Evolutionary conservation across 176 grass and related monocot species (phyloP), one percentile per base, ranked within the genome.

Genomic region (Triticum urartu): DNA sequence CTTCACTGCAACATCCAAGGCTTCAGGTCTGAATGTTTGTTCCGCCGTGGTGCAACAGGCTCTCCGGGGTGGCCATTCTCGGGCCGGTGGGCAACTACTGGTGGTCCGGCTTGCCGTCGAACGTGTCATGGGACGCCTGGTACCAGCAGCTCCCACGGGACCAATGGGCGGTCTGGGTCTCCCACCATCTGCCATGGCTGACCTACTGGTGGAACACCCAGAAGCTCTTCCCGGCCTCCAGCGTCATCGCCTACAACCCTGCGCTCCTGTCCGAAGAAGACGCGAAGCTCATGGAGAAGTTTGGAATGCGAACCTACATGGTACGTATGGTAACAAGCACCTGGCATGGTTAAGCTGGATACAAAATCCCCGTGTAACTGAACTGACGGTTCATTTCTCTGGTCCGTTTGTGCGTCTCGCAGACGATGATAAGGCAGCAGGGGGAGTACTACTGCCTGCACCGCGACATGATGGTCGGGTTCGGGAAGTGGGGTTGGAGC

Each of bases 161-260:
- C 5, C 80, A 89, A 47, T 95, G 85, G 89, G 89, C 90, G 1
- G 87, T 93, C n/a, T 76, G 93, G 78, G 84, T 98, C 14, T 75
- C 93, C 4, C 89, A 93, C 20, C 87, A 95, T 64, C 43, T 89
- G n/a, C 95, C 95, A 24, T 98, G 91, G 88, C 83, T 98, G 17
- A 93, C 88, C n/a, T 94, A 98, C 85, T 95, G 93, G 93, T 98
- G 95, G 91, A 98, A 98, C 77, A 89, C 77, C 60, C 95, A 93
- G 81, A 92, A 83, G 72, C 58, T 85, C 9, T 98, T 98, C 85
- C 88, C 91, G 9, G 67, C 61, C 28, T 98, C 90, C 38, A 91
- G 88, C 74, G 88, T 95, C 78, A 87, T 94, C 34, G 54, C 85
- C 38, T 68, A 83, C n/a, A 81, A 84, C 59, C 78, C 89, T 5